Evolutionary conservation across 495 filamentous ascomycete genomes (phyloP), one percentile per base, ranked within the genome.

Genomic region (Podospora fimiseda): DNA sequence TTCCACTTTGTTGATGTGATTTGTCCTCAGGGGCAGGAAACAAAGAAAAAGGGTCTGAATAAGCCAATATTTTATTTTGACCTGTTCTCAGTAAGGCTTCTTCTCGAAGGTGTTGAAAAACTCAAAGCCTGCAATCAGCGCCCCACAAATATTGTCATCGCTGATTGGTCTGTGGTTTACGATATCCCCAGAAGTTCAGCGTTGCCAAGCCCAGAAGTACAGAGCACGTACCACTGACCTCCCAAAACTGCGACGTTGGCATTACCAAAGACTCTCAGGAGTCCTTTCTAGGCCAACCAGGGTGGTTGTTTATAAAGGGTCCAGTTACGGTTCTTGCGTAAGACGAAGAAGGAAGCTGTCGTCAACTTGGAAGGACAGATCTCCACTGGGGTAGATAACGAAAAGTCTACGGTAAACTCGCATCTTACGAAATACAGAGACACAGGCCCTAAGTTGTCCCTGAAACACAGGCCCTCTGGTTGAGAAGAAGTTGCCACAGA

Each of bases 231-330:
- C 20, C 44, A 47, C 44, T 21, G 21, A 27, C 22, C 21, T 16
- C 20, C 27, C 27, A 16, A 18, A 33, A 47, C 23, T 47, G 44
- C 44, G 44, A 47, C 44, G 44, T 47, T 47, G 44, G 44, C 44
- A 47, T 47, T 47, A 47, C 44, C 20, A 47, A 18, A 33, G 27
- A 33, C 27, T 33, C n/a, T 33, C 5, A 33, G 27, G 27, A 33
- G 27, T 33, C 27, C 27, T 33, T 33, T 33, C 27, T n/a, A n/a
- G n/a, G n/a, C n/a, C n/a, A n/a, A n/a, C n/a, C n/a, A n/a, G n/a
- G n/a, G n/a, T n/a, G n/a, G n/a, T n/a, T n/a, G n/a, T n/a, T n/a
- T n/a, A n/a, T n/a, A n/a, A n/a, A n/a, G n/a, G n/a, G n/a, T n/a
- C n/a, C n/a, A n/a, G n/a, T n/a, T n/a, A n/a, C n/a, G n/a, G n/a